phyloP scores from a whole-genome alignment of 2,329 filamentous ascomycete species.

The Fusarium stilboides region DNA sequence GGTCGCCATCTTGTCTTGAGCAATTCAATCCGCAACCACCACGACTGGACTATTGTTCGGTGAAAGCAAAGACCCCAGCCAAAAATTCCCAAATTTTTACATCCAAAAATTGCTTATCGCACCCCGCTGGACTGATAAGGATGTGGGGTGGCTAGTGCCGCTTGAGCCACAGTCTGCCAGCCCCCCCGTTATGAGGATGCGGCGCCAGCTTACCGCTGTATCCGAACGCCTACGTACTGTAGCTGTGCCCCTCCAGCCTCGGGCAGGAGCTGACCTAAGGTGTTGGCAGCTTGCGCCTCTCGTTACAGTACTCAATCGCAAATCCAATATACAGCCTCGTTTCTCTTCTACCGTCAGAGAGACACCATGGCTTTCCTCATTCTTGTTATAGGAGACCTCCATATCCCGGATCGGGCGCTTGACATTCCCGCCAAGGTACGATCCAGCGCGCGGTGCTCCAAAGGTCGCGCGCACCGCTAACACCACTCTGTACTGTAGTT shows the following conservation, averaged over 20 bases:
- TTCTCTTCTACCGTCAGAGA: constrained; percentile 42
- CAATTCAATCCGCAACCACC: constrained; percentile 50
- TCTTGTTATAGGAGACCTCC: constrained; percentile 91
- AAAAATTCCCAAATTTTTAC: constrained; percentile 52
- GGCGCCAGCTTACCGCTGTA: constrained; percentile 50
- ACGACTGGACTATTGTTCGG: constrained; percentile 48
- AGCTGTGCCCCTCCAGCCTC: constrained; percentile 52
- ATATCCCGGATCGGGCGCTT: constrained; percentile 92
- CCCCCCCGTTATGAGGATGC: constrained; percentile 45
- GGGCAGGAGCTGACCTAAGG: constrained; percentile 37
- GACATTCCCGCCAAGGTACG: constrained; percentile 90
- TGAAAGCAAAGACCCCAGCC: constrained; percentile 45
- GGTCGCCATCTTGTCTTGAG: constrained; percentile 62
- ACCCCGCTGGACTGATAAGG: constrained; percentile 50
- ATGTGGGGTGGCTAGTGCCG: constrained; percentile 18
- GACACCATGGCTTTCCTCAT: constrained; percentile 87
- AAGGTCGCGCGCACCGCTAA: constrained; percentile 46
- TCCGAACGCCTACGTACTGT: constrained; percentile 48
- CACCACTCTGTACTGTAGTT: constrained; percentile 68
- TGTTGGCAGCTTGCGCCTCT: constrained; percentile 46
- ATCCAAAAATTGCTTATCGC: constrained; percentile 51
- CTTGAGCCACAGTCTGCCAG: constrained; percentile 32
- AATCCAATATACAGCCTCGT: constrained; percentile 39
- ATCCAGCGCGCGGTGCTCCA: constrained; percentile 24
- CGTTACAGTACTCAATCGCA: constrained; percentile 33